phyloP scores from a whole-genome alignment of 176 grass and related monocot species.

The Carex scoparia region DNA sequence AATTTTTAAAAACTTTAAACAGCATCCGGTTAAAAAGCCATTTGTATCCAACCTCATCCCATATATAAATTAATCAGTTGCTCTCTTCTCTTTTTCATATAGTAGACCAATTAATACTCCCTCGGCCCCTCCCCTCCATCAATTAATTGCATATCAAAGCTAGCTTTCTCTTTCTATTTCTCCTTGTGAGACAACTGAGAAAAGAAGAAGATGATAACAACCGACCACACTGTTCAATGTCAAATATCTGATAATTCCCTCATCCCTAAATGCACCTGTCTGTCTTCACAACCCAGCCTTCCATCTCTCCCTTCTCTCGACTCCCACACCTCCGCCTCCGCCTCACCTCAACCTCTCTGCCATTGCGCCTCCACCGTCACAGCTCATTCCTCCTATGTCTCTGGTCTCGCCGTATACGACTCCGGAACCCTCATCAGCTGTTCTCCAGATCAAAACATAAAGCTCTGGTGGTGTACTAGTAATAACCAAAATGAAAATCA shows the following conservation, averaged over 20 bases:
- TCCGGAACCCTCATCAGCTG: constrained; percentile 32
- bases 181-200: too few species aligned
- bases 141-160: too few species aligned
- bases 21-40: too few species aligned
- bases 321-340: not conserved
- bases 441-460: constrained; percentile 52
- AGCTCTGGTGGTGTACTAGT: constrained; percentile 38
- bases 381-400: constrained; percentile 58
- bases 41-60: too few species aligned
- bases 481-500: not conserved
- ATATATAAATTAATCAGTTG: too few species aligned
- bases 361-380: constrained; percentile 46
- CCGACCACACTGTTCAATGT: not conserved
- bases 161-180: too few species aligned
- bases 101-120: not conserved
- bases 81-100: too few species aligned
- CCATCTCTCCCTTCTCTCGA: constrained; percentile 21
- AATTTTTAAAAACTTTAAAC: too few species aligned
- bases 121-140: too few species aligned
- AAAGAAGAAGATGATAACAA: constrained; percentile 1
- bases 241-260: not conserved
- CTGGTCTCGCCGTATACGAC: constrained; percentile 32
- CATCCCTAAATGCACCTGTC: constrained; percentile 18
- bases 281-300: constrained; percentile 19
- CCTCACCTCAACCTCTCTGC: not conserved